Evolutionary conservation across 805 yeast genomes (phyloP), one percentile per base, ranked within the genome.

Genomic region (Hanseniaspora vineae): DNA sequence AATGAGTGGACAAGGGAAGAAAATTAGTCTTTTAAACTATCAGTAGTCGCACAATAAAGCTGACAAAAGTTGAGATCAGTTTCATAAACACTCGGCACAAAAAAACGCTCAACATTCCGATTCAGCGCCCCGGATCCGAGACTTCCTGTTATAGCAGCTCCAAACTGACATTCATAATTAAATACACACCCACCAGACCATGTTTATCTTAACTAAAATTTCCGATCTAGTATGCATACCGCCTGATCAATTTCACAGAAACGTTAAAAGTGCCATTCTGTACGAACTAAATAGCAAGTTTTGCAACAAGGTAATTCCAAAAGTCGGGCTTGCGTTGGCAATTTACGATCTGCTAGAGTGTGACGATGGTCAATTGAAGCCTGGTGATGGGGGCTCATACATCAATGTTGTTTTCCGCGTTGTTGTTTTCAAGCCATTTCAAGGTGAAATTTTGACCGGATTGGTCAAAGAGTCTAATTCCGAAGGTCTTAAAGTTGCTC

Each of bases 311-410:
- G 81, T 92, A 49, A 76, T 92, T 42, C 82, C 81, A 45, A 83
- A 83, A 58, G 69, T 88, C 17, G 99, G 99, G 1, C 72, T 92
- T 2, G 89, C 87, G 42, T 67, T 92, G 15, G 73, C 92, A 1
- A 73, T 90, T 15, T 90, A 90, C 80, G 98, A 92, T 60, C 61
- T 92, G 3, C 65, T 80, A 42, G 74, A 73, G n/a, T 79, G 84
- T 23, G 85, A 84, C 44, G 97, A 92, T 55, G 98, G 97, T 4
- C 71, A 85, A 53, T 70, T 92, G 50, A 83, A 80, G 56, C 96
- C 96, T 1, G 97, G 98, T 9, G 97, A 92, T 65, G 97, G 98
- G 9, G 87, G 89, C 1, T 73, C 87, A 4, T 89, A 73, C 56
- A 79, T 86, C 39, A 83, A 81, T 52, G 84, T 82, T 17, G 74